These are phyloP conservation scores for Penicillium argentinense DNA, from an alignment of 495 filamentous ascomycete species.

Conservation along the genomic window DNA sequence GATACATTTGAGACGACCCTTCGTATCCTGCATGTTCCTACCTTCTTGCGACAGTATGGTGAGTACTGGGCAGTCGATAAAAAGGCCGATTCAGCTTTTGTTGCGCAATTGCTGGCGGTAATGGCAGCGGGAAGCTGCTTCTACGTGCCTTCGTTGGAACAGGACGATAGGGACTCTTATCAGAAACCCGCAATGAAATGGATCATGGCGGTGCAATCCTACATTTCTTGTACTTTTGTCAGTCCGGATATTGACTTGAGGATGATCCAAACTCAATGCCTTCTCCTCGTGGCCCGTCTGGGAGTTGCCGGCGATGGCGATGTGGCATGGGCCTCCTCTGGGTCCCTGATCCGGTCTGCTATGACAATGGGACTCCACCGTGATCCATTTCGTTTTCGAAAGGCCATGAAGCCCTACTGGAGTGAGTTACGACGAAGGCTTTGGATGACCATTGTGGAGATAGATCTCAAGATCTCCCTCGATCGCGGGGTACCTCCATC, in stretches of 20 bases:
- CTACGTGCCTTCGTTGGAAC: conserved; percentile 20
- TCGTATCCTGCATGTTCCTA: conserved; percentile 58
- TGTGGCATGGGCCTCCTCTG: conserved; percentile 55
- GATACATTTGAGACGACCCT: conserved; percentile 55
- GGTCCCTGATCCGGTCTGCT: conserved; percentile 53
- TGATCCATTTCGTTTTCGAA: conserved; percentile 52
- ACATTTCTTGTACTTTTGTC: conserved; percentile 53
- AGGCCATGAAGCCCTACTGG: conserved; percentile 41
- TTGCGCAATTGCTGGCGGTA: conserved; percentile 53
- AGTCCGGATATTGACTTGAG: conserved; percentile 50
- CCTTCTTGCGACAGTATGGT: conserved; percentile 54
- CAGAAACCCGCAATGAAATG: conserved; percentile 43
- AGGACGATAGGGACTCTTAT: conserved; percentile 26
- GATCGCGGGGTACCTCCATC: conserved; percentile 55
- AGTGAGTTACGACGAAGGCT: conserved; percentile 57
- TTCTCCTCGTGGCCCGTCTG: conserved; percentile 55
- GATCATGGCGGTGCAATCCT: conserved; percentile 57
- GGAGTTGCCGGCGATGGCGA: conserved; percentile 51
- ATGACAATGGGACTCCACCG: conserved; percentile 62
- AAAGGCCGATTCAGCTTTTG: conserved; percentile 29
- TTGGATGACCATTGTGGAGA: conserved; percentile 64
- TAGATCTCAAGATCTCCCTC: conserved; percentile 55
- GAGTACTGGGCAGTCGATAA: conserved; percentile 46
- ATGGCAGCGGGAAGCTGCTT: conserved; percentile 55
- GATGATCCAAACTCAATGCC: conserved; percentile 54